Evolutionary conservation across 352 stramenopile species (phyloP).

Genomic region (Pseudoperonospora humuli): DNA sequence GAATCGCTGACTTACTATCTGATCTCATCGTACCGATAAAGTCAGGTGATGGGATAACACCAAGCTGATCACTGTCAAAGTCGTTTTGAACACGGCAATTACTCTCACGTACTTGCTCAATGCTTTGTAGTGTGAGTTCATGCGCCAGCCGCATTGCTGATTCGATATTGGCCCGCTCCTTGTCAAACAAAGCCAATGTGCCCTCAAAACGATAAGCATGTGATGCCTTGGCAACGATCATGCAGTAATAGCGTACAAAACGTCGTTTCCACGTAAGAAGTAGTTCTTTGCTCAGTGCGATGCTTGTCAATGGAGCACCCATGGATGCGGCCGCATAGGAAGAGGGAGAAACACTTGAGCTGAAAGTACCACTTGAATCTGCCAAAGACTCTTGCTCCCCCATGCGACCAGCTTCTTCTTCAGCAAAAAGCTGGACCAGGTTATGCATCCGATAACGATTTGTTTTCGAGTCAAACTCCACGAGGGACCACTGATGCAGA

Average conservation of each 20-base stretch:
- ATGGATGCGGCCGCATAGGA: constrained; percentile 38
- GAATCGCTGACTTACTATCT: constrained; percentile 19
- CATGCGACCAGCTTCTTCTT: constrained; percentile 61
- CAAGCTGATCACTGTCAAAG: constrained; percentile 20
- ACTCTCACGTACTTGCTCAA: constrained; percentile 55
- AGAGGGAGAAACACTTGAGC: constrained; percentile 11
- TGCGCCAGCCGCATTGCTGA: constrained; percentile 68
- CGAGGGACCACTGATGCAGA: constrained; percentile 74
- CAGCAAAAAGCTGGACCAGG: constrained; percentile 75
- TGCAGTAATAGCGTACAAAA: constrained; percentile 84
- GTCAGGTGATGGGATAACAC: no score
- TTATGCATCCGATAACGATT: constrained; percentile 80
- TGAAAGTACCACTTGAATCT: constrained; percentile 10
- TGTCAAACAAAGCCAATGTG: constrained; percentile 62
- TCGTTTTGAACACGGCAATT: constrained; percentile 34
- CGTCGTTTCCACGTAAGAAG: constrained; percentile 70
- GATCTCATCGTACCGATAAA: no score
- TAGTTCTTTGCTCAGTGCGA: constrained; percentile 48
- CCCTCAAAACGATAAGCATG: constrained; percentile 73
- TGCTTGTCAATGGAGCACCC: constrained; percentile 19
- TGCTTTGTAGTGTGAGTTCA: constrained; percentile 66
- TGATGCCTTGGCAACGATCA: constrained; percentile 65
- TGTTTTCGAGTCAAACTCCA: constrained; percentile 63
- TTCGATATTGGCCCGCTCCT: constrained; percentile 76
- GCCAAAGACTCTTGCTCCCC: constrained; percentile 38